A percentile compares a stretch with the other conserved stretches of the same genome.
These are phyloP conservation scores for Gossypium sturtianum DNA, from an alignment of 345 rosid genomes.

Conservation along the genomic window DNA sequence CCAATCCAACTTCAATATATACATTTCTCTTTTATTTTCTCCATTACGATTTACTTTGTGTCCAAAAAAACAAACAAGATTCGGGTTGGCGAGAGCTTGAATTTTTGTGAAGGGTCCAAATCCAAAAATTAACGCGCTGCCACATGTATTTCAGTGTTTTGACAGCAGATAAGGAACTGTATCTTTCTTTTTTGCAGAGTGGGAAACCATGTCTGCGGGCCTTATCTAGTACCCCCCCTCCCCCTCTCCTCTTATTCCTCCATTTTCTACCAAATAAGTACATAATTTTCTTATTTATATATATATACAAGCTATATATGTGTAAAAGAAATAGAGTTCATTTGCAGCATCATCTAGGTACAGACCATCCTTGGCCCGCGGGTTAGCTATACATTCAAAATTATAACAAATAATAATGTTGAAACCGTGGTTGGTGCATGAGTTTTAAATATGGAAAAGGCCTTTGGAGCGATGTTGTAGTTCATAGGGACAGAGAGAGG, in stretches of 20 bases:
- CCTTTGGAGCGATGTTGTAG: too few relatives aligned
- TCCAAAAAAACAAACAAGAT: too few relatives aligned
- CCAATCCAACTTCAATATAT: too few relatives aligned
- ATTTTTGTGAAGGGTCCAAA: neutral
- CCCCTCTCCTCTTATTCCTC: neutral
- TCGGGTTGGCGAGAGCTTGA: neutral
- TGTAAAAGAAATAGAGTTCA: neutral
- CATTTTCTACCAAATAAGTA: neutral
- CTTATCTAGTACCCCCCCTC: neutral
- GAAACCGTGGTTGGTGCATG: too few relatives aligned
- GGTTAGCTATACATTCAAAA: neutral
- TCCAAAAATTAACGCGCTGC: neutral
- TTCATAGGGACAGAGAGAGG: too few relatives aligned
- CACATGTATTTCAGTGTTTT: neutral
- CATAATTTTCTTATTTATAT: neutral
- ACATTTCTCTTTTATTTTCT: too few relatives aligned
- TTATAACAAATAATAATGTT: too few relatives aligned
- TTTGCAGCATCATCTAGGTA: neutral
- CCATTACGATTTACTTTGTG: neutral
- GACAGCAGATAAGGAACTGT: neutral
- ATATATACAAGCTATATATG: neutral
- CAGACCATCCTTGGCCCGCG: neutral
- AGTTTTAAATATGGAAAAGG: too few relatives aligned
- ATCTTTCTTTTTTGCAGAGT: neutral
- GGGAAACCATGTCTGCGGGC: slow-evolving; percentile 1